These are phyloP conservation scores for Grosmannia serpens DNA, from an alignment of 2,329 filamentous ascomycete genomes.

Conservation along the genomic window DNA sequence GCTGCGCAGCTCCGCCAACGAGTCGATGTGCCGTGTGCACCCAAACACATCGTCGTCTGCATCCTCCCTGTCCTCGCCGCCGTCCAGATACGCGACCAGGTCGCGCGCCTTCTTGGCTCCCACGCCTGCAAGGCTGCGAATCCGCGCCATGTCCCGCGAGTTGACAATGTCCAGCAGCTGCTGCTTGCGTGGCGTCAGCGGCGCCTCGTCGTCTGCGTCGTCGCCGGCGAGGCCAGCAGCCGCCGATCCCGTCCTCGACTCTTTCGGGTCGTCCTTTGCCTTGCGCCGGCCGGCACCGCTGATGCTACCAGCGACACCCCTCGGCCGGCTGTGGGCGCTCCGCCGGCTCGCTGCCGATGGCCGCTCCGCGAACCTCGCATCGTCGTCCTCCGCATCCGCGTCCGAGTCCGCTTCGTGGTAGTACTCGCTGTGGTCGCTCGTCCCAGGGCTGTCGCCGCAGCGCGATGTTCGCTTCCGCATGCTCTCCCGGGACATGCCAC, in stretches of 20 bases:
- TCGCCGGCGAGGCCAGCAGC: background rate
- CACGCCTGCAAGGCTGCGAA: conserved; percentile 57
- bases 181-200: conserved; percentile 40
- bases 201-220: conserved; percentile 30
- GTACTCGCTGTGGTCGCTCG: conserved; percentile 20
- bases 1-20: conserved; percentile 37
- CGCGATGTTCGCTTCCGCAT: background rate
- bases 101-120: conserved; percentile 60
- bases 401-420: conserved; percentile 29
- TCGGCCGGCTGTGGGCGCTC: background rate
- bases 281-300: background rate
- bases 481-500: background rate
- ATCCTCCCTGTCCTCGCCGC: conserved; percentile 23
- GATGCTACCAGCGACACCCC: background rate
- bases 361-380: conserved; percentile 10
- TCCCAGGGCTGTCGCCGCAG: conserved; percentile 16
- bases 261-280: conserved; percentile 15
- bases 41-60: conserved; percentile 7
- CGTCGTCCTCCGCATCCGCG: conserved; percentile 28
- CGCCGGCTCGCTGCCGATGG: background rate
- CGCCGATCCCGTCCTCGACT: conserved; percentile 13
- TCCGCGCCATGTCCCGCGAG: conserved; percentile 54
- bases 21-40: conserved; percentile 25
- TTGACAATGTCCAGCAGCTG: conserved; percentile 61
- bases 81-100: conserved; percentile 43